Evolutionary conservation across 805 yeast species (phyloP), one percentile per base, ranked within the genome.

Genomic region (Candida morakotiae): DNA sequence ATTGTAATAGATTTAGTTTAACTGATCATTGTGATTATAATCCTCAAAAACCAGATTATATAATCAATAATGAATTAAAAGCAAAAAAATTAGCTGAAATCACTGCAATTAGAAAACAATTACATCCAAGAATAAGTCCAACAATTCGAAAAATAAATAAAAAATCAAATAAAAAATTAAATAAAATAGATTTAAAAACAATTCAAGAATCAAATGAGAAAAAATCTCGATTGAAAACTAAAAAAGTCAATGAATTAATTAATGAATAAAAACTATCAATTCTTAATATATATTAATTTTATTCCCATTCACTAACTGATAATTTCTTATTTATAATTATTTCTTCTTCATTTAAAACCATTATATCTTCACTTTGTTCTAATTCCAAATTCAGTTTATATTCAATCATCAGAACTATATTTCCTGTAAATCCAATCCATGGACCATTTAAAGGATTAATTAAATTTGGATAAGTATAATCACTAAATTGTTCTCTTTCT

Each of bases 361-460:
- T 28, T 30, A 49, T 53, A 1, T 55, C 60, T 9, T 36, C 42
- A 2, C 58, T 62, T 10, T 37, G 42, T 38, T 52, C 63, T 20
- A 53, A 23, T n/a, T 36, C 17, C 35, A 29, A 29, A 13, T 29
- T 27, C 13, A 29, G 39, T 41, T 52, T 46, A 37, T 48, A 67
- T 21, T 64, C 61, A 14, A 72, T 56, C 51, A 62, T 58, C 31
- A 71, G 67, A 9, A 75, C 62, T 37, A 56, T 58, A 44, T 76
- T 76, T 0, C 79, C 80, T 23, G 67, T 71, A 45, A 76, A 76
- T 9, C 79, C 81, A 17, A 75, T 58, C 73, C 79, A 69, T 7
- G 81, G 78, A 0, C 81, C 81, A 45, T 75, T 65, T 39, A 75
- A 51, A 5, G 70, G 66, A 39, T 74, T 74, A 1, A 53, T 50